phyloP scores from a whole-genome alignment of 768 basidiomycete species.

The Lentinula guzmanii region DNA sequence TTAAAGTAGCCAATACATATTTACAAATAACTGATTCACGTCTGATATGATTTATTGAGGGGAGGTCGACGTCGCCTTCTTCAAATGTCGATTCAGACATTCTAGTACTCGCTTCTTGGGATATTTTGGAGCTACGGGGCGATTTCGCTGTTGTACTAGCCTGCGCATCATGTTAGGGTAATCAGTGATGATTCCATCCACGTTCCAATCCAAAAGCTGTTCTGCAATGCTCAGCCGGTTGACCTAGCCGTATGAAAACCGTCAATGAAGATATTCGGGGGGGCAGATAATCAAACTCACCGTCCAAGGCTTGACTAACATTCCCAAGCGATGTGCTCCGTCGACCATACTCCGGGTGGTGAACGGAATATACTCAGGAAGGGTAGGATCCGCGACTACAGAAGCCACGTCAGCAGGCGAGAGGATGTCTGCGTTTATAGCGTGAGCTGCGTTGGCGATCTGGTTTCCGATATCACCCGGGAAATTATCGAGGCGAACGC shows the following conservation, averaged over 20 bases:
- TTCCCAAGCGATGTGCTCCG: constrained; percentile 54
- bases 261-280: background rate
- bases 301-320: constrained; percentile 71
- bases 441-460: constrained; percentile 63
- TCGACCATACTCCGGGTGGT: constrained; percentile 65
- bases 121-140: constrained; percentile 49
- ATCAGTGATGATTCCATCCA: constrained; percentile 78
- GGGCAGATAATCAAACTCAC: constrained; percentile 29
- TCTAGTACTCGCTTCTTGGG: constrained; percentile 53
- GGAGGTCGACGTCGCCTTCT: constrained; percentile 18
- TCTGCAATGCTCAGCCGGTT: constrained; percentile 57
- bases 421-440: constrained; percentile 58
- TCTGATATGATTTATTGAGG: background rate
- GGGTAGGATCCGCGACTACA: constrained; percentile 32
- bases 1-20: background rate
- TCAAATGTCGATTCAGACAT: constrained; percentile 52
- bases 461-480: constrained; percentile 51
- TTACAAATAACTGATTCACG: background rate
- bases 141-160: constrained; percentile 47
- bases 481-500: constrained; percentile 57
- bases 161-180: constrained; percentile 58
- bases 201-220: constrained; percentile 52
- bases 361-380: constrained; percentile 45
- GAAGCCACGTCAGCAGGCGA: constrained; percentile 49
- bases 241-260: constrained; percentile 32